These are phyloP conservation scores for Dothistroma septosporum DNA, from an alignment of 2,329 filamentous ascomycete species.

Conservation along the genomic window DNA sequence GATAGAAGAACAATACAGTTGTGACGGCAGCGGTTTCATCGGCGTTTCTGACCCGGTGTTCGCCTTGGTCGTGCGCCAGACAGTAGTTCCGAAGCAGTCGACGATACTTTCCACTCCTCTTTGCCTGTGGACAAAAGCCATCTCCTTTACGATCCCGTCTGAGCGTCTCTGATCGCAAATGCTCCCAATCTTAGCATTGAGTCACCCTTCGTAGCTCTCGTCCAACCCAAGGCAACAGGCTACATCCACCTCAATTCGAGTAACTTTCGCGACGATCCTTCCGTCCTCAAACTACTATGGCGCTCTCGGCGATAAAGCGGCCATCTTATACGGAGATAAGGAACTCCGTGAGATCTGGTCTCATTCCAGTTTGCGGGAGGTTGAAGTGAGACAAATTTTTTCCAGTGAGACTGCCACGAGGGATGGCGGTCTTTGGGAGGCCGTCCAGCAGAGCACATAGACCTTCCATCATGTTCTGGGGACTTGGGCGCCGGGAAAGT, in stretches of 20 bases:
- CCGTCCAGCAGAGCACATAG: slow-evolving; percentile 9
- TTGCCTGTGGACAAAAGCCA: slow-evolving; percentile 9
- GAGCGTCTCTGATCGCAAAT: background rate
- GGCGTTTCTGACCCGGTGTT: slow-evolving; percentile 36
- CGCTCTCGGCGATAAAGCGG: slow-evolving; percentile 8
- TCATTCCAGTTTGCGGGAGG: background rate
- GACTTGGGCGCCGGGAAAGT: slow-evolving; percentile 7
- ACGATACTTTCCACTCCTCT: slow-evolving; percentile 7
- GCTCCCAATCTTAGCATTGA: slow-evolving; percentile 7
- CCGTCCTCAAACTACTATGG: slow-evolving; percentile 58
- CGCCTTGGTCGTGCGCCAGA: slow-evolving; percentile 32
- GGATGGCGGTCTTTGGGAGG: slow-evolving; percentile 13
- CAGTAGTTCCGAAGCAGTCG: slow-evolving; percentile 3
- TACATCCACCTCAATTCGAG: slow-evolving; percentile 37
- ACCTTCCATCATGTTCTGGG: slow-evolving; percentile 15
- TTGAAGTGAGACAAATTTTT: slow-evolving; percentile 9
- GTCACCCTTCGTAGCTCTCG: slow-evolving; percentile 28
- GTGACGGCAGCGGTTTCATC: slow-evolving; percentile 50
- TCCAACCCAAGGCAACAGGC: slow-evolving; percentile 54
- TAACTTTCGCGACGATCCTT: slow-evolving; percentile 60
- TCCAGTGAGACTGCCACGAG: slow-evolving; percentile 12
- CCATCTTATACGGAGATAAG: slow-evolving; percentile 10
- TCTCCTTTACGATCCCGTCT: slow-evolving; percentile 6
- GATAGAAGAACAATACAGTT: slow-evolving; percentile 34
- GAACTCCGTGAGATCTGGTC: slow-evolving; percentile 2